Evolutionary conservation across 202 grass and related monocot species (phyloP).

Genomic region (Carex arenaria): DNA sequence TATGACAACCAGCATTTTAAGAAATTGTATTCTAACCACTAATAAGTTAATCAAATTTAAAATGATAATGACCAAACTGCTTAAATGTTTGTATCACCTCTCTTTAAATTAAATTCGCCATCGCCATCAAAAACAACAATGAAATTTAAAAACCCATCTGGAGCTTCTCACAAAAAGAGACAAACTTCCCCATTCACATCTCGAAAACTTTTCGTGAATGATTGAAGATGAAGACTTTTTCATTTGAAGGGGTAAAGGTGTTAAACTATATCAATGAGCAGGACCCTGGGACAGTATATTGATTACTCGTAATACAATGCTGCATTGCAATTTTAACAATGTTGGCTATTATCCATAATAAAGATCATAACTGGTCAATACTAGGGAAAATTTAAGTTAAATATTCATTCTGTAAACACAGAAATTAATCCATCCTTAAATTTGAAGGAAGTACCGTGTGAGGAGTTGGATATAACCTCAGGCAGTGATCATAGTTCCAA

Average conservation of each 20-base stretch:
- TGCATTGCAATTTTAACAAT: neutral
- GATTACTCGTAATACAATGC: neutral
- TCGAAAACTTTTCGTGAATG: neutral
- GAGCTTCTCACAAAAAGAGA: neutral
- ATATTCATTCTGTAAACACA: neutral
- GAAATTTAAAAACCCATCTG: neutral
- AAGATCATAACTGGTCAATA: neutral
- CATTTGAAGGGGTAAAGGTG: neutral
- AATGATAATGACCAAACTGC: neutral
- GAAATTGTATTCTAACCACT: slow-evolving; percentile 1
- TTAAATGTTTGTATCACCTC: no score
- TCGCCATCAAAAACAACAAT: neutral
- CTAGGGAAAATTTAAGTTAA: neutral
- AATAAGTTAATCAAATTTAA: neutral
- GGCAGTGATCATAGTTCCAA: slow-evolving; percentile 98
- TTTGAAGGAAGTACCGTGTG: slow-evolving; percentile 48
- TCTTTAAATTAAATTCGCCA: neutral
- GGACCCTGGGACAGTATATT: neutral
- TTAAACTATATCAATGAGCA: neutral
- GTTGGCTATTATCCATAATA: neutral
- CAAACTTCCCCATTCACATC: neutral
- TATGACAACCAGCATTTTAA: neutral
- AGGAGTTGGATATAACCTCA: slow-evolving; percentile 88
- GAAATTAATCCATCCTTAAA: slow-evolving; percentile 15
- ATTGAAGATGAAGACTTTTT: slow-evolving; percentile 2